A percentile compares a stretch with the other conserved stretches of the same genome.
These are phyloP conservation scores for Zygosaccharomyces kombuchaensis DNA, from an alignment of 805 yeast genomes.

Conservation along the genomic window DNA sequence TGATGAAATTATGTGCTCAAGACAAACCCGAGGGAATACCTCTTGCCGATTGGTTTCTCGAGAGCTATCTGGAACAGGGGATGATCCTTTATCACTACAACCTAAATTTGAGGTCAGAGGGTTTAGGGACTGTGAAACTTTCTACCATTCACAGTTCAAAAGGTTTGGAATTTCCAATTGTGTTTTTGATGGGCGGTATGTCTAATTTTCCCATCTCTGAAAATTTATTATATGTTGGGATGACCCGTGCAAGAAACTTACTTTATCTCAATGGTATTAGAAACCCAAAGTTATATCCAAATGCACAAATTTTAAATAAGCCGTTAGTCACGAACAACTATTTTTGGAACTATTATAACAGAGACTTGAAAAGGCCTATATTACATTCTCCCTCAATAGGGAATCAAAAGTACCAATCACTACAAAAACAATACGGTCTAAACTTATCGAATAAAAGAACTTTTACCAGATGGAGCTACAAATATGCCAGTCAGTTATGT, in stretches of 20 bases:
- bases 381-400: neutral
- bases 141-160: constrained; percentile 74
- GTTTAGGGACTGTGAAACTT: constrained; percentile 40
- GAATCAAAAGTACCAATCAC: constrained; percentile 5
- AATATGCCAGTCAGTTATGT: neutral
- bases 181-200: constrained; percentile 42
- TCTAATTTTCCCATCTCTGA: constrained; percentile 30
- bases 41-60: constrained; percentile 34
- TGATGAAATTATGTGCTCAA: constrained; percentile 31
- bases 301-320: neutral
- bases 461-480: constrained; percentile 3
- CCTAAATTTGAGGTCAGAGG: neutral
- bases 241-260: constrained; percentile 53
- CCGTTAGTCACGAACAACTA: constrained; percentile 11
- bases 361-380: constrained; percentile 17
- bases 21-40: constrained; percentile 25
- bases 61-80: constrained; percentile 30
- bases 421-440: constrained; percentile 18
- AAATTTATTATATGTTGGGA: constrained; percentile 57
- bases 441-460: neutral
- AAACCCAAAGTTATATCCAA: constrained; percentile 6
- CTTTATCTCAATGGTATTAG: constrained; percentile 31
- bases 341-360: constrained; percentile 32
- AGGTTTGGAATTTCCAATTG: constrained; percentile 70
- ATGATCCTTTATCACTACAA: constrained; percentile 9